Base-by-base conservation (phyloP, 2,329 filamentous ascomycete species). In the Phaeosphaeriaceae sp. region DNA sequence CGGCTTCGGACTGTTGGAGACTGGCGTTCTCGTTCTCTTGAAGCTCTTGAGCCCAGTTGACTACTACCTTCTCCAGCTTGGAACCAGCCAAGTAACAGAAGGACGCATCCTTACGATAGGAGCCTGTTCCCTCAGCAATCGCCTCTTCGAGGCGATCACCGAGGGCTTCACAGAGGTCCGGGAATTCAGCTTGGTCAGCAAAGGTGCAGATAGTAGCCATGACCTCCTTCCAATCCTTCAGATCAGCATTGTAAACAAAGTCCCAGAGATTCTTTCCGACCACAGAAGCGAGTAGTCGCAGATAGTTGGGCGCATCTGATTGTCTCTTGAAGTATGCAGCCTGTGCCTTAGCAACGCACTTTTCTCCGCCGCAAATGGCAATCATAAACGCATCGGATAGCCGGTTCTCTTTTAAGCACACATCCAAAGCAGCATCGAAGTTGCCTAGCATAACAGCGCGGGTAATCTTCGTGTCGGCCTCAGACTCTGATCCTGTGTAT, bases 251-350 rank as follows among this genome's bases (percentile, higher is more conserved):
- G 76, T 97, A 91, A 6, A 97, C 94, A 37, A 97, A 84, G 76
- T 99, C 94, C 94, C 93, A 97, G 1, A 99, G 82, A 67, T 99
- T 97, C 80, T 97, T 97, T 54, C 89, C 87, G 48, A 96, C 92
- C 42, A 99, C 90, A 5, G 93, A 96, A 42, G 90, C 88, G 46
- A 99, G 81, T 7, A 99, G 81, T 35, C 95, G 88, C 48, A 97
- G 80, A 68, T 99, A 99, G 75, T 93, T 97, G 1, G 95, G 93
- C 21, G 88, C 87, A 50, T 87, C 87, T 6, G 84, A 82, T 74
- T 92, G 91, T 66, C 88, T 88, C 48, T 90, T 88, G 56, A 99
- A 85, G 71, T 99, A 99, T 11, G 92, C 87, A 52, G 89, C 83
- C 74, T 97, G 94, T 4, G 93, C 93, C 78, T 96, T 97, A 65